A percentile compares a stretch with the other conserved stretches of the same genome.
Evolutionary conservation across 371 early-diverging fungal species (phyloP).

Genomic region (Syncephalastrum monosporum): DNA sequence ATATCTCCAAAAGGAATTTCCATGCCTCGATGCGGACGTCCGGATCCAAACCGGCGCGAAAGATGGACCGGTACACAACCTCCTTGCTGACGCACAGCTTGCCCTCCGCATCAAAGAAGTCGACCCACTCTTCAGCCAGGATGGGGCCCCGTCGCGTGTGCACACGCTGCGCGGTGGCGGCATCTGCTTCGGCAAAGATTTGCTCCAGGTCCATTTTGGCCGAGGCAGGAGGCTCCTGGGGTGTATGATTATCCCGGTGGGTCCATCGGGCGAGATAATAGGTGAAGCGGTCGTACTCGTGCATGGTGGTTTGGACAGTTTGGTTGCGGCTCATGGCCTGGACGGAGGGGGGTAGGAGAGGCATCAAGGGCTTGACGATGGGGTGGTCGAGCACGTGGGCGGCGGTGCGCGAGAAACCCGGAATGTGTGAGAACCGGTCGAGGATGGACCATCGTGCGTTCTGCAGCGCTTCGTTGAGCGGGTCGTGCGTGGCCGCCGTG

Average conservation of each 20-base stretch:
- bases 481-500: slow-evolving; percentile 6
- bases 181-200: no score
- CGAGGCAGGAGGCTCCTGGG: slow-evolving; percentile 9
- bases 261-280: slow-evolving; percentile 77
- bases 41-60: slow-evolving; percentile 77
- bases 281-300: slow-evolving; percentile 80
- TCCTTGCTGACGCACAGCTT: slow-evolving; percentile 49
- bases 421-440: slow-evolving; percentile 82
- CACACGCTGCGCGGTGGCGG: no score
- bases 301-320: slow-evolving; percentile 50
- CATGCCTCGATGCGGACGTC: slow-evolving; percentile 87
- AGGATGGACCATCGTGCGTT: slow-evolving; percentile 76
- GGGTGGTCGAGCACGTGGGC: slow-evolving; percentile 79
- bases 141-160: slow-evolving; percentile 55
- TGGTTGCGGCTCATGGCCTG: slow-evolving; percentile 40
- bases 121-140: slow-evolving; percentile 77
- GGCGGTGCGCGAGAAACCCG: slow-evolving; percentile 74
- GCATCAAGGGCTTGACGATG: slow-evolving; percentile 73
- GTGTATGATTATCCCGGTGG: neutral
- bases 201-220: slow-evolving; percentile 8
- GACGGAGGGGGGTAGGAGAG: slow-evolving; percentile 59
- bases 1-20: slow-evolving; percentile 85
- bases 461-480: slow-evolving; percentile 10
- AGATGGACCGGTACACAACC: slow-evolving; percentile 64
- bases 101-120: slow-evolving; percentile 67